These are phyloP conservation scores for Coccomyxa sp. DNA, from an alignment of 139 green algal genomes.

Conservation along the genomic window DNA sequence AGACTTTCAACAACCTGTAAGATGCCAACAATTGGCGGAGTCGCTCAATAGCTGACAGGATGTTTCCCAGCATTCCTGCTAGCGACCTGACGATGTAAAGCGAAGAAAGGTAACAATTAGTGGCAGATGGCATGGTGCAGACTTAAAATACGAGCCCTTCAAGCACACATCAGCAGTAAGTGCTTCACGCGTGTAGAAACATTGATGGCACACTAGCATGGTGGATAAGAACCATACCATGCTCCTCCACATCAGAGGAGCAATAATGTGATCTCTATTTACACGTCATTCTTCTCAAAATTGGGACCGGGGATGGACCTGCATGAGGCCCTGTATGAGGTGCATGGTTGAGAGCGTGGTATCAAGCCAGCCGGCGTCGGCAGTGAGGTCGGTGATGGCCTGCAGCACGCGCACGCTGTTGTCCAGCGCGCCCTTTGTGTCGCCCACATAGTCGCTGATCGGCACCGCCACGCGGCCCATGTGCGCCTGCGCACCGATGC, in stretches of 20 bases:
- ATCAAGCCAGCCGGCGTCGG: slow-evolving; percentile 75
- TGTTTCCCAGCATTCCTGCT: not conserved
- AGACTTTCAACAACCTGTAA: no score
- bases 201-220: no score
- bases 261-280: no score
- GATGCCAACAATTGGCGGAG: no score
- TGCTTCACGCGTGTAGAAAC: no score
- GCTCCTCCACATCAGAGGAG: no score
- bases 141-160: not conserved
- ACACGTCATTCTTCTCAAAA: not conserved
- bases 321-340: slow-evolving; percentile 84
- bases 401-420: slow-evolving; percentile 87
- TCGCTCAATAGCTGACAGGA: not conserved
- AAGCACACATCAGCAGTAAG: no score
- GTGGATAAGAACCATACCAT: no score
- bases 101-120: not conserved
- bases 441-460: slow-evolving; percentile 93
- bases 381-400: slow-evolving; percentile 85
- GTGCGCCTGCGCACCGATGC: slow-evolving; percentile 69
- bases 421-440: slow-evolving; percentile 91
- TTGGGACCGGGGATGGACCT: slow-evolving; percentile 41
- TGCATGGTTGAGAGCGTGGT: slow-evolving; percentile 71
- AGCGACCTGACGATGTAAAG: no score
- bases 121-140: not conserved
- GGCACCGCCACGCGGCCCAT: slow-evolving; percentile 72